These are phyloP conservation scores for Graphilbum sp. DNA, from an alignment of 2,329 filamentous ascomycete genomes.

Conservation along the genomic window DNA sequence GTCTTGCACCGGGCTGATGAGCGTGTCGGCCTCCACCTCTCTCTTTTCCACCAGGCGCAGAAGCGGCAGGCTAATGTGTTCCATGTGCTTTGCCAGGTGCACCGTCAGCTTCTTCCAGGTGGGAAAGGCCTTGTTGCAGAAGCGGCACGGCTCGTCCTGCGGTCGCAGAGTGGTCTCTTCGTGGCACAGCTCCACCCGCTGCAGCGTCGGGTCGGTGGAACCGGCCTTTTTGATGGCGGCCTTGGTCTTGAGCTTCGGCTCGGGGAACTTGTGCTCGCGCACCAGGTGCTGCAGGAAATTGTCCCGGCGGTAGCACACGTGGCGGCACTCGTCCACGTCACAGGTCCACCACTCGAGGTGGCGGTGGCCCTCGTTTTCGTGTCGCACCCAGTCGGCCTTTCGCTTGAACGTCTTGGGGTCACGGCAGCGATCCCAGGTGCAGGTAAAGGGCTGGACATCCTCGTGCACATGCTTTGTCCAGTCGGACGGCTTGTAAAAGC, in stretches of 20 bases:
- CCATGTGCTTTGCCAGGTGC: constrained; percentile 91
- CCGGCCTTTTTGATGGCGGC: constrained; percentile 44
- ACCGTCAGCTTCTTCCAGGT: constrained; percentile 90
- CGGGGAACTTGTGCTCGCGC: constrained; percentile 72
- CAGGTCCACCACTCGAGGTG: constrained; percentile 88
- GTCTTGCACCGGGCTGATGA: constrained; percentile 52
- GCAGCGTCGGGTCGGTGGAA: constrained; percentile 51
- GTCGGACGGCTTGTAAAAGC: constrained; percentile 79
- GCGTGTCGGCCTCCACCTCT: constrained; percentile 39
- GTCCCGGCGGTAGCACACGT: constrained; percentile 73
- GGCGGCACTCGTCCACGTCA: constrained; percentile 61
- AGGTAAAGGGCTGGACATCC: constrained; percentile 84
- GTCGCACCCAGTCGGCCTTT: constrained; percentile 89
- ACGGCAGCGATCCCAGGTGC: constrained; percentile 68
- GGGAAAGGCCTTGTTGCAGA: constrained; percentile 65
- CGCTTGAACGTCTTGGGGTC: constrained; percentile 88
- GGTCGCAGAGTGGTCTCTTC: constrained; percentile 48
- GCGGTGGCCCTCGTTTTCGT: constrained; percentile 82
- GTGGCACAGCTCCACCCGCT: constrained; percentile 63
- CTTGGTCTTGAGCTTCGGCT: constrained; percentile 72
- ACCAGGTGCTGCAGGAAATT: constrained; percentile 90
- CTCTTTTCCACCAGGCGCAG: constrained; percentile 37
- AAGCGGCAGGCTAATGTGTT: constrained; percentile 73
- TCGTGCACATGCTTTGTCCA: constrained; percentile 96
- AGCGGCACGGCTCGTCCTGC: constrained; percentile 66